Evolutionary conservation across 352 stramenopile genomes (phyloP), one percentile per base, ranked within the genome.

Genomic region (Phytophthora hibernalis): DNA sequence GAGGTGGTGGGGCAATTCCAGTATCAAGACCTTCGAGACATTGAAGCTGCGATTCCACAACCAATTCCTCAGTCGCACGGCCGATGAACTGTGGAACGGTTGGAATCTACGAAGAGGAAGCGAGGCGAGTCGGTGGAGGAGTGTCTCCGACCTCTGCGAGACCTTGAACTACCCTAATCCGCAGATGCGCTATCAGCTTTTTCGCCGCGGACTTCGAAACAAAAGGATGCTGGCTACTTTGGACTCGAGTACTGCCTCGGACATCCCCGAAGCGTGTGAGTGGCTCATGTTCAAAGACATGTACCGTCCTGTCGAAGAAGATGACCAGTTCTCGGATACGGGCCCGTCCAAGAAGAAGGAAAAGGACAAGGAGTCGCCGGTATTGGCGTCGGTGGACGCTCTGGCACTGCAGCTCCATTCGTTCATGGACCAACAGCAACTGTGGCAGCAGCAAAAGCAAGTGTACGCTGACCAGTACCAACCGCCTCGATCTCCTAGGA

Each of bases 271-370:
- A 13, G 35, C 38, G n/a, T 60, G 53, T 4, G 53, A 60, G 20
- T 50, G 35, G 38, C 26, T 51, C 0, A 45, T 60, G 21, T 11
- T 51, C 8, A 60, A 51, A 10, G 40, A 50, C 7, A 60, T 60
- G 38, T 37, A 49, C 24, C 12, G 16, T 9, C 26, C 38, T 0
- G 16, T 51, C 15, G 53, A 60, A 3, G 26, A 50, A 2, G 38
- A 50, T 1, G 38, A 58, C 5, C 35, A 35, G 3, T 58, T 60
- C 10, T n/a, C 48, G 7, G 22, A 60, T 1, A 0, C 0, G 2
- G 33, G 2, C 2, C 7, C 33, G 33, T 38, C 33, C 28, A 31
- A 9, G 28, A 31, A 31, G 33, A 38, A 37, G 11, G n/a, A n/a
- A n/a, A n/a, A n/a, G n/a, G 31, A 6, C 1, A 38, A 38, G 13